These are phyloP conservation scores for Malassezia sp. DNA, from an alignment of 1,284 basidiomycete species.

Conservation along the genomic window DNA sequence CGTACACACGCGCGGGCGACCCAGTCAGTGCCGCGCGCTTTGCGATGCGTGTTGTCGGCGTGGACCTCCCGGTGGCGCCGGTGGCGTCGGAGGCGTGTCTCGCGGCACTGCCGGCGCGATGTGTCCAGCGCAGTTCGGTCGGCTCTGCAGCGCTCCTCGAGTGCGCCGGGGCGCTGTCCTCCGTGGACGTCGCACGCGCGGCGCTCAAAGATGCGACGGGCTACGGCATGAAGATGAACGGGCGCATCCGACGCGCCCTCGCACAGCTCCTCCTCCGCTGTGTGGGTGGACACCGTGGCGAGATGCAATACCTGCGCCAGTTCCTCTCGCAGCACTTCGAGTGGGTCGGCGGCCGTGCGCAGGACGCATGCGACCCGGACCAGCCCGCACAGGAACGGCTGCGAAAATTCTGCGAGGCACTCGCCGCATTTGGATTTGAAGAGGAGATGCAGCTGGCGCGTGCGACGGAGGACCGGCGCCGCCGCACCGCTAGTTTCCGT, in stretches of 20 bases:
- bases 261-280: conserved; percentile 5
- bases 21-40: background rate
- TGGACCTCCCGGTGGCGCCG: background rate
- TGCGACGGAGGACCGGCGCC: conserved; percentile 1
- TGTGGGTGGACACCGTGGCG: conserved; percentile 1
- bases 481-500: no score
- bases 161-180: conserved; percentile 7
- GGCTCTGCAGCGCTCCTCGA: conserved; percentile 8
- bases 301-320: conserved; percentile 3
- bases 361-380: background rate
- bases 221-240: conserved; percentile 2
- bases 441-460: conserved; percentile 5
- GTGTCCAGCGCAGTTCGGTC: conserved; percentile 2
- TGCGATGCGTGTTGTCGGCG: conserved; percentile 5
- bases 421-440: conserved; percentile 10
- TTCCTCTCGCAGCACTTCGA: background rate
- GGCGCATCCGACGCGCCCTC: conserved; percentile 9
- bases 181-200: background rate
- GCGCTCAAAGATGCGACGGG: conserved; percentile 2
- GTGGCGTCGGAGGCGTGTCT: background rate
- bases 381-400: background rate
- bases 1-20: background rate
- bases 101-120: background rate
- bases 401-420: conserved; percentile 2
- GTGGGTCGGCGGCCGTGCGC: background rate